phyloP scores from a whole-genome alignment of 2,329 filamentous ascomycete genomes.

The Monascus ruber region DNA sequence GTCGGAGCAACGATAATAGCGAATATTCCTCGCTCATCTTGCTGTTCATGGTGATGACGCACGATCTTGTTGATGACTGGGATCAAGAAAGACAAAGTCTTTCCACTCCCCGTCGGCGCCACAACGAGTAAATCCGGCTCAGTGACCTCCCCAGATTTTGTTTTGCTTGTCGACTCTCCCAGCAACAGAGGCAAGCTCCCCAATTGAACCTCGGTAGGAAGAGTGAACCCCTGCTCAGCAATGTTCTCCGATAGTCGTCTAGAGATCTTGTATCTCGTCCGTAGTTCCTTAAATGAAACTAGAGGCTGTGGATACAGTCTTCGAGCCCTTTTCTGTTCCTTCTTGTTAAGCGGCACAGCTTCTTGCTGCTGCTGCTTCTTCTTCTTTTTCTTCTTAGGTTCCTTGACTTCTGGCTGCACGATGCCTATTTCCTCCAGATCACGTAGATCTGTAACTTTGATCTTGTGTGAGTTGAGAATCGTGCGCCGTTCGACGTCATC shows the following conservation, averaged over 20 bases:
- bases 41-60: slow-evolving; percentile 38
- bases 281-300: slow-evolving; percentile 62
- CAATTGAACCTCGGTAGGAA: slow-evolving; percentile 91
- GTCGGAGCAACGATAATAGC: slow-evolving; percentile 68
- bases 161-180: slow-evolving; percentile 28
- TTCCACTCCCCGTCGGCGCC: slow-evolving; percentile 91
- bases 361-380: slow-evolving; percentile 39
- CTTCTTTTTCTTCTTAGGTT: slow-evolving; percentile 41
- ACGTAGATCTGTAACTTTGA: slow-evolving; percentile 72
- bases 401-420: slow-evolving; percentile 15
- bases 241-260: slow-evolving; percentile 66
- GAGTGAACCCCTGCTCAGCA: slow-evolving; percentile 66
- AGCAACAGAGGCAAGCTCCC: slow-evolving; percentile 72
- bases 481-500: slow-evolving; percentile 62
- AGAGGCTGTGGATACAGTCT: slow-evolving; percentile 71
- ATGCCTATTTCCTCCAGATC: slow-evolving; percentile 29
- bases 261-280: slow-evolving; percentile 60
- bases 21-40: slow-evolving; percentile 48
- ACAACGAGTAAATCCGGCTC: slow-evolving; percentile 71
- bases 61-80: slow-evolving; percentile 70
- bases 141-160: slow-evolving; percentile 14
- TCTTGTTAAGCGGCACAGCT: slow-evolving; percentile 29
- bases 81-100: slow-evolving; percentile 87
- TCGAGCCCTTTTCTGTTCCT: slow-evolving; percentile 39
- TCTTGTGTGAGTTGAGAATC: slow-evolving; percentile 64